phyloP scores from a whole-genome alignment of 106 monocot genomes.

The Dioscorea zingiberensis region DNA sequence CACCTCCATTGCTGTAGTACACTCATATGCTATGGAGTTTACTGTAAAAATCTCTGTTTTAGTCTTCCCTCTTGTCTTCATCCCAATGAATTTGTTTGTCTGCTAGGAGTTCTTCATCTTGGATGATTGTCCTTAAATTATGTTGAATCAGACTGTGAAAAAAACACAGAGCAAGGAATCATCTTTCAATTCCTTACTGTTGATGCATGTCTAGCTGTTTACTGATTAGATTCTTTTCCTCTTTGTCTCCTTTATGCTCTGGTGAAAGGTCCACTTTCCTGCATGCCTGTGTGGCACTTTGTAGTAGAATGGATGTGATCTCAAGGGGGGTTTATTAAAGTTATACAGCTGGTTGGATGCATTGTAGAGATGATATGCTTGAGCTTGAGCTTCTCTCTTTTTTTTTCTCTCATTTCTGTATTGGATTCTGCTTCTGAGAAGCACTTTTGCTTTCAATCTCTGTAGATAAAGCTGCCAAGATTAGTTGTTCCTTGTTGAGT shows the following conservation, averaged over 20 bases:
- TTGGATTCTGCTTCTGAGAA: slow-evolving; percentile 30
- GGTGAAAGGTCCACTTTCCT: slow-evolving; percentile 41
- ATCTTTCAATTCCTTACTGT: neutral
- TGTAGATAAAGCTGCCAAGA: slow-evolving; percentile 59
- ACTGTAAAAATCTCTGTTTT: no score
- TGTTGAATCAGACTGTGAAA: neutral
- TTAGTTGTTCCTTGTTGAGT: slow-evolving; percentile 64
- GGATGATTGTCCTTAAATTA: neutral
- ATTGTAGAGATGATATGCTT: slow-evolving; percentile 13
- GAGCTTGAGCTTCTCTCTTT: no score
- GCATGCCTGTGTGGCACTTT: slow-evolving; percentile 30
- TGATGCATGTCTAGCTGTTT: slow-evolving; percentile 19
- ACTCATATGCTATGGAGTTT: no score
- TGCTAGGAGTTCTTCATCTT: neutral
- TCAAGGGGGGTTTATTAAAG: slow-evolving; percentile 10
- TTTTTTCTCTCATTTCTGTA: slow-evolving; percentile 9
- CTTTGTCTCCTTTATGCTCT: slow-evolving; percentile 46
- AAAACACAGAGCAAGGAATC: no score
- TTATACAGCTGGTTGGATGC: slow-evolving; percentile 34
- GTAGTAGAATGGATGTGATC: slow-evolving; percentile 19
- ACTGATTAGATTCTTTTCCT: slow-evolving; percentile 29
- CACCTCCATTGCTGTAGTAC: no score
- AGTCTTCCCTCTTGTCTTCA: neutral
- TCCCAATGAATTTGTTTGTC: neutral
- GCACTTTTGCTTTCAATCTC: slow-evolving; percentile 58